phyloP scores from a whole-genome alignment of 148 eudicot genomes.

The Mesembryanthemum crystallinum region DNA sequence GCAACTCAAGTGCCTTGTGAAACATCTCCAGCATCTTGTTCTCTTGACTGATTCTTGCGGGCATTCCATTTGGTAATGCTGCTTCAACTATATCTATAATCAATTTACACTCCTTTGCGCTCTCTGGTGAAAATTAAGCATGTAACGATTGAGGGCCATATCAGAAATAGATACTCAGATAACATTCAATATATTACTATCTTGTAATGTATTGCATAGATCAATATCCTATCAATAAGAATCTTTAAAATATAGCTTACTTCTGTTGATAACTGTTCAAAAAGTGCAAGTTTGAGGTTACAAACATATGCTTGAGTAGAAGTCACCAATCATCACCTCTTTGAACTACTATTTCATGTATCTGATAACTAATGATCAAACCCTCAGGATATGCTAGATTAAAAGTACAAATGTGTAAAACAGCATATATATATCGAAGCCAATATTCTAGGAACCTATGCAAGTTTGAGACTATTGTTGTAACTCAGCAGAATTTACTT shows the following conservation, averaged over 20 bases:
- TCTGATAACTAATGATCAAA: background rate
- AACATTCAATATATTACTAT: background rate
- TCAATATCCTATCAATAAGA: background rate
- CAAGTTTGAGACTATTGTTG: background rate
- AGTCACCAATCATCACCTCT: background rate
- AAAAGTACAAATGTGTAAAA: background rate
- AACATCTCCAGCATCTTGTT: conserved; percentile 74
- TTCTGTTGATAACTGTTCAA: background rate
- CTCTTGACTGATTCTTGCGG: conserved; percentile 46
- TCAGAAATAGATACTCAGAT: background rate
- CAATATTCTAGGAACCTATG: background rate
- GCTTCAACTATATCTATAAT: conserved; percentile 77
- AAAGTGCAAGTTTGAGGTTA: background rate
- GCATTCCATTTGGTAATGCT: conserved; percentile 80
- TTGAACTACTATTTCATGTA: background rate
- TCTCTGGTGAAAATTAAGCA: conserved; percentile 44
- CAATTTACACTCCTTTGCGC: conserved; percentile 75
- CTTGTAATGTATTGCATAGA: background rate
- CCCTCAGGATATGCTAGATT: background rate
- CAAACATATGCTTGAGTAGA: background rate
- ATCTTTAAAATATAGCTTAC: background rate
- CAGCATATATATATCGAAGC: background rate
- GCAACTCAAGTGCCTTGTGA: conserved; percentile 83
- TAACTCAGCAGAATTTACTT: background rate
- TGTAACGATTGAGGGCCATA: background rate